Evolutionary conservation across 106 monocot species (phyloP), one percentile per base, ranked within the genome.

Genomic region (Platanthera zijinensis): DNA sequence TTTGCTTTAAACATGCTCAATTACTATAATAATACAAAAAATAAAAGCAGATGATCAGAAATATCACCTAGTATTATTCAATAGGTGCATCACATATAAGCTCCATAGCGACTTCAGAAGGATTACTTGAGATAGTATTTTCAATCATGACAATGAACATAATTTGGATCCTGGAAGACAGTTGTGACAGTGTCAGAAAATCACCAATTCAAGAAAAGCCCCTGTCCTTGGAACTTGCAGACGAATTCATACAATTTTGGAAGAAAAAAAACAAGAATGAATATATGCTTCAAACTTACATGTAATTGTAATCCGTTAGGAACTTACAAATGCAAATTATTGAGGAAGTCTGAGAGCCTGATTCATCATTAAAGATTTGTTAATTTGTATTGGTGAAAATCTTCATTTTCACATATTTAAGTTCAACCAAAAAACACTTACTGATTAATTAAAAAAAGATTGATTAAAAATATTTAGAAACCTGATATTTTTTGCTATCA

Each of bases 401-500:
- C 11, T 73, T 39, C 30, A 74, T 32, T 56, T 10, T 18, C 2
- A 3, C 8, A 30, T 66, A 32, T 66, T 10, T 30, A 66, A 11
- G 11, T 48, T 30, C 10, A 54, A 47, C 14, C 8, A 82, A 51
- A 74, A 71, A 50, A 51, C 17, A 15, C 52, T 19, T 28, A 69
- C 70, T 18, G 11, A 76, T n/a, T 10, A 61, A 52, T 3, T 18
- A 28, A 50, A 49, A 21, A 5, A 79, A 14, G 28, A 25, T 8
- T 56, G 45, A 78, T 21, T 7, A 69, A 76, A 19, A 28, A 63
- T 17, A 70, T 67, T 7, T 21, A 67, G 64, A 64, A 74, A 97
- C 97, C 97, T 94, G 52, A 91, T 86, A 78, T 94, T 83, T 74
- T 91, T 97, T 10, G 89, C 94, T 77, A 97, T 97, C 80, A 97